A percentile compares a stretch with the other conserved stretches of the same genome.
phyloP scores from a whole-genome alignment of 75 land plant genomes.

The Chamaecyparis obtusa region DNA sequence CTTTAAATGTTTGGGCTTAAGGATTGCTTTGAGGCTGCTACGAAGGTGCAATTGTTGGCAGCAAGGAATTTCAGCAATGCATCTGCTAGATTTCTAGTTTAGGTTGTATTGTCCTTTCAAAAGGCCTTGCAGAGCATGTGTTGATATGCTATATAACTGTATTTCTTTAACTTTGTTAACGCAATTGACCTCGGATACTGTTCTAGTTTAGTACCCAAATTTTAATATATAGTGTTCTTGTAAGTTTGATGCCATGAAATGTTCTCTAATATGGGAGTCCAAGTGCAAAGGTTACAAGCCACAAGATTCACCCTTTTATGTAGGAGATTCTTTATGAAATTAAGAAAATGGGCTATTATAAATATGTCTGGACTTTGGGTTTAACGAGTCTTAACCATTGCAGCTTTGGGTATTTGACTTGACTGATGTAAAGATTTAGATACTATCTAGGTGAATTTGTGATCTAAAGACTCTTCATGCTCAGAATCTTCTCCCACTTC shows the following conservation, averaged over 20 bases:
- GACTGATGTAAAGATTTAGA: neutral
- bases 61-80: neutral
- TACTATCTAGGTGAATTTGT: too few relatives aligned
- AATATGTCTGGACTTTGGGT: neutral
- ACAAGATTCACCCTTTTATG: too few relatives aligned
- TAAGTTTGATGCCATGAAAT: too few relatives aligned
- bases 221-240: too few relatives aligned
- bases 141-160: neutral
- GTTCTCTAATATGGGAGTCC: neutral
- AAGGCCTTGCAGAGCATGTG: neutral
- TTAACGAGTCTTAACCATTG: neutral
- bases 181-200: neutral
- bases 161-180: neutral
- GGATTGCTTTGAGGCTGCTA: neutral
- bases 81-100: neutral
- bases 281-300: neutral
- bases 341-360: constrained; percentile 1
- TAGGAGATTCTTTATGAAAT: neutral
- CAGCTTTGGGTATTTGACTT: neutral
- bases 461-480: too few relatives aligned
- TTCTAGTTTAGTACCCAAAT: too few relatives aligned
- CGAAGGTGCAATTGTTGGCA: neutral
- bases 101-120: neutral
- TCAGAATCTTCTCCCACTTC: too few relatives aligned
- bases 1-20: neutral